Percentiles rank a stretch among this genome's conserved stretches.
phyloP scores from a whole-genome alignment of 192 early-diverging fungal species.

The Coemansia sp. region DNA sequence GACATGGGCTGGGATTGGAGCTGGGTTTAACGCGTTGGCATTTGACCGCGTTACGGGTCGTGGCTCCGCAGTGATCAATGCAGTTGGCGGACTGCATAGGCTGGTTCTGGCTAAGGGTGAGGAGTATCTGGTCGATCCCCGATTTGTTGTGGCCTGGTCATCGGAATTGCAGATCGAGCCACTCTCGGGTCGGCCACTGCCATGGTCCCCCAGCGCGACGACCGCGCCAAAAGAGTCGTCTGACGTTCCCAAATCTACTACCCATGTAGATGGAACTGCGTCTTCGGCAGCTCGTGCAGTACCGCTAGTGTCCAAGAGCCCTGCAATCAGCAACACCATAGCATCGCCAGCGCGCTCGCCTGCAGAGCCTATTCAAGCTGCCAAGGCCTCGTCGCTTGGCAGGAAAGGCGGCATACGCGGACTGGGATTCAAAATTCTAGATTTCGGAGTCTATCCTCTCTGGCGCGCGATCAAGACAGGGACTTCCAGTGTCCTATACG shows the following conservation, averaged over 20 bases:
- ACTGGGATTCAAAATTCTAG: conserved; percentile 2
- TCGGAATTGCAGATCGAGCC: conserved; percentile 17
- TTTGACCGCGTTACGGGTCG: conserved; percentile 63
- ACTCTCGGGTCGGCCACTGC: conserved; percentile 27
- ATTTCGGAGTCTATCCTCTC: conserved; percentile 7
- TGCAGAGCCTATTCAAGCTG: conserved; percentile 26
- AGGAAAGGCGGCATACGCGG: not conserved
- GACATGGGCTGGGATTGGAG: conserved; percentile 40
- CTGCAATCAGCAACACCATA: conserved; percentile 26
- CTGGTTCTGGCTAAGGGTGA: conserved; percentile 66
- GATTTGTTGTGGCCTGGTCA: conserved; percentile 55
- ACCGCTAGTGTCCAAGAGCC: conserved; percentile 28
- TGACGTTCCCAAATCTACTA: not conserved
- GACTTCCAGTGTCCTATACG: conserved; percentile 6
- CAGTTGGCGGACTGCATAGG: conserved; percentile 67
- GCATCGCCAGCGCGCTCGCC: conserved; percentile 30
- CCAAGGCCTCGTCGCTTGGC: not conserved
- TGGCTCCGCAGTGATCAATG: conserved; percentile 66
- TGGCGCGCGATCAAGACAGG: conserved; percentile 12
- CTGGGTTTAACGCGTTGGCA: conserved; percentile 56
- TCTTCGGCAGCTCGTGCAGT: conserved; percentile 2
- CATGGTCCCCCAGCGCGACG: not conserved
- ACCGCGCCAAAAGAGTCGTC: not conserved
- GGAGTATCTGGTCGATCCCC: conserved; percentile 70
- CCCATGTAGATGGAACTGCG: not conserved